Conservation (phyloP, 2,329 filamentous ascomycete species). For the Ophiocordyceps camponoti-saundersi region DNA sequence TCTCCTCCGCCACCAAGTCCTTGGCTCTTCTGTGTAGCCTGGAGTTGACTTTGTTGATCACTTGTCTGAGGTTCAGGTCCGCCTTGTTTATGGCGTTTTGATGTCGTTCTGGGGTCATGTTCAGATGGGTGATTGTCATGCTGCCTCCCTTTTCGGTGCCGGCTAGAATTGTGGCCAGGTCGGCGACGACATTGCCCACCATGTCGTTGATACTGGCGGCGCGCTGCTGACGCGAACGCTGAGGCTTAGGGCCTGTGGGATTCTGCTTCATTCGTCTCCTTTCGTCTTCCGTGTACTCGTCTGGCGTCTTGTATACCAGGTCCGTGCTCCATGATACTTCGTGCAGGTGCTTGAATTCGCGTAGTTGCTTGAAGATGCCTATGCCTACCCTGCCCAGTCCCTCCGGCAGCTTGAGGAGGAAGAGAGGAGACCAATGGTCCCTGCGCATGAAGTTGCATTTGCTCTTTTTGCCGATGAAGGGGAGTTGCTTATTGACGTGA, state of each 20-base stretch:
- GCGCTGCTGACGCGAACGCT: conserved; percentile 24
- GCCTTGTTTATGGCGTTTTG: background rate
- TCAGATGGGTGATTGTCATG: conserved; percentile 13
- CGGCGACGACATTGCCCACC: conserved; percentile 43
- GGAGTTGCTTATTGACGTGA: conserved; percentile 36
- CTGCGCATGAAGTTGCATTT: conserved; percentile 45
- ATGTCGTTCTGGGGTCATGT: background rate
- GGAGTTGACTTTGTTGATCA: background rate
- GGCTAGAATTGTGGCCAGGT: conserved; percentile 41
- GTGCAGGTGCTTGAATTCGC: conserved; percentile 46
- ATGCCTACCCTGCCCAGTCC: conserved; percentile 36
- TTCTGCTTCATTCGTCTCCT: conserved; percentile 13
- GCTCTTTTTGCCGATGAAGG: conserved; percentile 52
- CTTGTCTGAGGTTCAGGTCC: background rate
- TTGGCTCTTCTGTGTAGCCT: background rate
- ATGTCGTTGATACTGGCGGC: conserved; percentile 39
- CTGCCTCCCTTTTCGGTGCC: conserved; percentile 34
- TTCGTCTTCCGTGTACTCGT: conserved; percentile 16
- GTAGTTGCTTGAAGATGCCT: conserved; percentile 44
- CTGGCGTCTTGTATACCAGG: conserved; percentile 21
- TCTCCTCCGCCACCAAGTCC: background rate
- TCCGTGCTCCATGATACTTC: conserved; percentile 41
- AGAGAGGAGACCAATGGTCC: conserved; percentile 49
- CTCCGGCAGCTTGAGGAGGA: conserved; percentile 37
- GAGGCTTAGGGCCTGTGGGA: conserved; percentile 14